Evolutionary conservation across 352 stramenopile genomes (phyloP).

Genomic region (Globisporangium ultimum): DNA sequence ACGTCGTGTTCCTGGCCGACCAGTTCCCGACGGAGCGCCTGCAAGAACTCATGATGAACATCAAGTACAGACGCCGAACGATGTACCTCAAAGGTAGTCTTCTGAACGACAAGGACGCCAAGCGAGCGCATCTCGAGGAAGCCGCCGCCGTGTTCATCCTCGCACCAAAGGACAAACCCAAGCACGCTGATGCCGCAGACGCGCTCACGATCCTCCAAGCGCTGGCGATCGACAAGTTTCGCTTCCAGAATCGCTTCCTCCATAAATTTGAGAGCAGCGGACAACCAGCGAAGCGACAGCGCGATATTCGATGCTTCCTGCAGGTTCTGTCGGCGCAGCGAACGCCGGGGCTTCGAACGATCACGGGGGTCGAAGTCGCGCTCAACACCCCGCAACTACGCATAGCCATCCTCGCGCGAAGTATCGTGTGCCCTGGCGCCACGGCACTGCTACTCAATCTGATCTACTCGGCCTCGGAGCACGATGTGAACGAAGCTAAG

Average conservation of each 20-base stretch:
- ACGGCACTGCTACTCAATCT: conserved; percentile 59
- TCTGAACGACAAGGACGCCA: conserved; percentile 46
- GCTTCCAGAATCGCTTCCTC: conserved; percentile 28
- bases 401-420: conserved; percentile 48
- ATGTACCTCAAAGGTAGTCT: conserved; percentile 59
- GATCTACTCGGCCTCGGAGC: conserved; percentile 45
- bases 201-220: conserved; percentile 54
- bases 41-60: conserved; percentile 35
- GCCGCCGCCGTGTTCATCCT: conserved; percentile 59
- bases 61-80: conserved; percentile 38
- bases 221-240: conserved; percentile 47
- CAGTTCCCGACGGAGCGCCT: conserved; percentile 31
- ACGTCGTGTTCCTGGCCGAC: conserved; percentile 48
- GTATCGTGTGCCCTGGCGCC: conserved; percentile 43
- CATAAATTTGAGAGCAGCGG: conserved; percentile 4
- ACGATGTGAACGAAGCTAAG: conserved; percentile 27
- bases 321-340: conserved; percentile 47
- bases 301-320: conserved; percentile 41
- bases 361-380: conserved; percentile 50
- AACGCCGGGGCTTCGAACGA: conserved; percentile 37
- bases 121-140: conserved; percentile 36
- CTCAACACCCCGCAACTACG: conserved; percentile 45
- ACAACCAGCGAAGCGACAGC: conserved; percentile 1
- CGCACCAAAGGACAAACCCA: conserved; percentile 37
- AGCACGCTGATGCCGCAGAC: conserved; percentile 37